Percentiles rank a stretch among this genome's conserved stretches.
phyloP scores from a whole-genome alignment of 805 yeast species.

The Candida schatavii region DNA sequence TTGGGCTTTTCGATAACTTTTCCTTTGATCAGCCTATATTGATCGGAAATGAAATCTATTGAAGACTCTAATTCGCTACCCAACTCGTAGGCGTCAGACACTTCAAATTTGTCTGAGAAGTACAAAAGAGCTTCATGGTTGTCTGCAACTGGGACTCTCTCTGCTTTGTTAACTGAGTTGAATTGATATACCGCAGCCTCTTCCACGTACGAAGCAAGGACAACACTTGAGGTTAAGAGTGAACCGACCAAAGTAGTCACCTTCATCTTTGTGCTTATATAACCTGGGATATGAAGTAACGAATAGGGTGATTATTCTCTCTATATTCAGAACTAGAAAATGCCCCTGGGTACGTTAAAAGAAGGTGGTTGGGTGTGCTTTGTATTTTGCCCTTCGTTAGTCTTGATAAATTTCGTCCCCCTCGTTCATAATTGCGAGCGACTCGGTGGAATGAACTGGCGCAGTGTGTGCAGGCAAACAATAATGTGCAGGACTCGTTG shows the following conservation, averaged over 20 bases:
- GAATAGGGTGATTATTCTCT: no score
- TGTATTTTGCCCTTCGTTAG: no score
- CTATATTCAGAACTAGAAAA: no score
- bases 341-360: no score
- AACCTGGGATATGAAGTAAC: no score
- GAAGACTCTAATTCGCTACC: conserved; percentile 19
- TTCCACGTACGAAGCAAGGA: neutral
- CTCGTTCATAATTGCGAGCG: no score
- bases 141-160: conserved; percentile 4
- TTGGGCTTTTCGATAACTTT: conserved; percentile 19
- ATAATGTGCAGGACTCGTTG: no score
- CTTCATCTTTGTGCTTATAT: conserved; percentile 3
- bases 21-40: conserved; percentile 3
- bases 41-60: conserved; percentile 23
- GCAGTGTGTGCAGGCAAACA: no score
- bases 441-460: no score
- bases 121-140: conserved; percentile 35
- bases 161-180: conserved; percentile 4
- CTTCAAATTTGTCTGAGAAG: conserved; percentile 45
- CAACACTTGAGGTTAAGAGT: neutral
- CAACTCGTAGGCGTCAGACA: conserved; percentile 34
- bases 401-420: no score
- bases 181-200: neutral
- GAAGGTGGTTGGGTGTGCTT: no score
- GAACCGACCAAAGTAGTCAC: conserved; percentile 4